Evolutionary conservation across 768 basidiomycete species (phyloP), one percentile per base, ranked within the genome.

Genomic region (Trametes maxima): DNA sequence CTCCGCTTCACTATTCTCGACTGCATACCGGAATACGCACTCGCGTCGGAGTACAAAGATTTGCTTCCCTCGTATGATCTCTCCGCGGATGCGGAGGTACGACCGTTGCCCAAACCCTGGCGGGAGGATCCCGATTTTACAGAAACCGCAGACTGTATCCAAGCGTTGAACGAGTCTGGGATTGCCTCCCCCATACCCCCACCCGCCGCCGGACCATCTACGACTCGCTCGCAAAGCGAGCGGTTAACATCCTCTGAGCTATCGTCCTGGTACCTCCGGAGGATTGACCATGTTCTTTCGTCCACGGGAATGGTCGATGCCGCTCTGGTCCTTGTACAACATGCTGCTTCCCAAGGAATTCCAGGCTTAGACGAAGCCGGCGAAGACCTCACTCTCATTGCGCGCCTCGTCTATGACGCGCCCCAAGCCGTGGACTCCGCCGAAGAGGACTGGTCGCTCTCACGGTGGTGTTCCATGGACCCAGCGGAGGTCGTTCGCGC

Each of bases 371-470:
- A 96, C 66, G 85, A 87, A 68, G 74, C 95, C 2, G 96, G 95
- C 2, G 96, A 98, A 76, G 95, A 98, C 54, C 82, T 98, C 42
- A 90, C 86, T 65, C 83, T 98, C 7, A 82, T 99, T 39, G 88
- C 90, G 1, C 82, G 89, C 19, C 82, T 98, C 46, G 86, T 95
- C 13, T 99, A 99, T 66, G 94, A 97, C 69, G 79, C 85, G 11
- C 72, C 79, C 0, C 63, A 48, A 7, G 73, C 78, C 39, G 78
- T 80, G 8, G 74, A 76, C 19, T 73, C 73, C 46, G 68, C 71
- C 5, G 74, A 73, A 17, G 80, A 83, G n/a, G 86, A 89, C 69
- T 95, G 92, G 91, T 88, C 88, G 0, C 79, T 98, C 17, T 74
- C 75, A 17, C 77, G 79, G 25, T 99, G 96, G 95, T 78, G 79